Evolutionary conservation across 2,329 filamentous ascomycete species (phyloP).

Genomic region (Arthrobotrys iridis): DNA sequence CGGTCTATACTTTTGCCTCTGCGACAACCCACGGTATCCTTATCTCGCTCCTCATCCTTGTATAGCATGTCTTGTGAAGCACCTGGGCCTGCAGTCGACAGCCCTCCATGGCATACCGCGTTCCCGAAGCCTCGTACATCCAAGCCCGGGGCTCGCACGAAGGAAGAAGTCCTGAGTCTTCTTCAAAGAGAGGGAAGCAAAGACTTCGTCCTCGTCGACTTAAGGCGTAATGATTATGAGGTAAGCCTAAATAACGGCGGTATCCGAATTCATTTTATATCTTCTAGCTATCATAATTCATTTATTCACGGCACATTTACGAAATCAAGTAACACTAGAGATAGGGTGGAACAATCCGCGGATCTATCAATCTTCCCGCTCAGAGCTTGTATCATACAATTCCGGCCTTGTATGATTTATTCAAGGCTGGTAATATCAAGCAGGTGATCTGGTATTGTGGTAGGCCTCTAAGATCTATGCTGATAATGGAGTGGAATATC

Average conservation of each 20-base stretch:
- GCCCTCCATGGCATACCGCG: conserved; percentile 61
- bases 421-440: conserved; percentile 59
- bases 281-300: too few species aligned
- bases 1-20: background rate
- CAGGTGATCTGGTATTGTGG: conserved; percentile 63
- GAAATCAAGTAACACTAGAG: conserved; percentile 7
- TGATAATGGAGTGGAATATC: background rate
- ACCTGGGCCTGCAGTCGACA: conserved; percentile 3
- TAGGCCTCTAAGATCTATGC: conserved; percentile 58
- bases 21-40: background rate
- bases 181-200: conserved; percentile 58
- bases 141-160: conserved; percentile 58
- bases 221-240: conserved; percentile 59
- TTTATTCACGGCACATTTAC: conserved; percentile 16
- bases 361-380: conserved; percentile 61
- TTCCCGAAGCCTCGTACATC: conserved; percentile 61
- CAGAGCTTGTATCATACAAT: conserved; percentile 62
- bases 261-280: background rate
- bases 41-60: background rate
- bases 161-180: conserved; percentile 61
- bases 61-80: conserved; percentile 4
- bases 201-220: conserved; percentile 64
- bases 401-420: conserved; percentile 60
- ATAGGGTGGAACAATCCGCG: conserved; percentile 33
- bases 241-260: too few species aligned